These are phyloP conservation scores for Thermothielavioides terrestris DNA, from an alignment of 495 filamentous ascomycete genomes.

Conservation along the genomic window DNA sequence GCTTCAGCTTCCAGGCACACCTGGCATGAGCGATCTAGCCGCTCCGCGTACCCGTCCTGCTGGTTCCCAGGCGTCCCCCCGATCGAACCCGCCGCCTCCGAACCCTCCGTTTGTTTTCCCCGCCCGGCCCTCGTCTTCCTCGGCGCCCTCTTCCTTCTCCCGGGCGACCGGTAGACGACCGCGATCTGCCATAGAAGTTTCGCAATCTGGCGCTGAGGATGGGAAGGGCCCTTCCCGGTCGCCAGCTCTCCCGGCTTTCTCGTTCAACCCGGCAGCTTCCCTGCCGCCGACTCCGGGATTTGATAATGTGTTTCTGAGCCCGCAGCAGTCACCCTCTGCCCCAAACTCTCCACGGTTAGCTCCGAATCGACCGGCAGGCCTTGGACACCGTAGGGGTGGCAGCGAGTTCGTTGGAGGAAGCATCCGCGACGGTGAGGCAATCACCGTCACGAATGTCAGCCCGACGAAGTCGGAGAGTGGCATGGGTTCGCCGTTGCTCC, in stretches of 20 bases:
- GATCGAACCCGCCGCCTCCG: constrained; percentile 45
- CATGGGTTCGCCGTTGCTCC: constrained; percentile 40
- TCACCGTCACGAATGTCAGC: constrained; percentile 51
- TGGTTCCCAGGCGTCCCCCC: constrained; percentile 26
- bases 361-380: constrained; percentile 41
- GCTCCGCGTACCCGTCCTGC: constrained; percentile 10
- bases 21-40: constrained; percentile 14
- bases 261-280: constrained; percentile 51
- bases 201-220: constrained; percentile 13
- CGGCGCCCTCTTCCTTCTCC: constrained; percentile 39
- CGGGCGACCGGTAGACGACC: constrained; percentile 39
- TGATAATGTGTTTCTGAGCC: constrained; percentile 33
- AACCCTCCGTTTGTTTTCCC: constrained; percentile 71
- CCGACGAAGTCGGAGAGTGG: constrained; percentile 55
- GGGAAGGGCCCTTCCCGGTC: constrained; percentile 21
- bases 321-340: constrained; percentile 28
- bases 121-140: constrained; percentile 36
- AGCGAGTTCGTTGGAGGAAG: constrained; percentile 77
- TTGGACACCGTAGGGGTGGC: constrained; percentile 57
- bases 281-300: constrained; percentile 16
- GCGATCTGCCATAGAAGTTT: constrained; percentile 37
- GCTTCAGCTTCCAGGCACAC: constrained; percentile 3
- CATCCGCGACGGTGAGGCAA: constrained; percentile 46
- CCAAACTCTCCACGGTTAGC: constrained; percentile 36
- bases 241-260: constrained; percentile 53